These are phyloP conservation scores for Helicosporidium sp. DNA, from an alignment of 139 green algal species.

Conservation along the genomic window DNA sequence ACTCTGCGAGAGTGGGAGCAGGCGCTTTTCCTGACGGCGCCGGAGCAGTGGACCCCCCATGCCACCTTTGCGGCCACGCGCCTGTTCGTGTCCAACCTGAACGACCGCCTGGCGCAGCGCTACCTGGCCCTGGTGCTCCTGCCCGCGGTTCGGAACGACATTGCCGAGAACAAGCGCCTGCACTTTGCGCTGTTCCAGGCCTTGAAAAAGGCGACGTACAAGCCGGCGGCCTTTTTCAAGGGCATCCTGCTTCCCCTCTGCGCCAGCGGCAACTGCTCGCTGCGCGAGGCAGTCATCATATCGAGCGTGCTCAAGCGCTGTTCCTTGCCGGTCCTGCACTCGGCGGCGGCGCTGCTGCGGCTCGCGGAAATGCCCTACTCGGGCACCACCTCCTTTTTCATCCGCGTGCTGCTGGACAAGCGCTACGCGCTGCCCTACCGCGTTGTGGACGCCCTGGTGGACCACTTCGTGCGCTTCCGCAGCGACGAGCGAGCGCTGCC, in stretches of 20 bases:
- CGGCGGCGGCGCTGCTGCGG: slow-evolving; percentile 67
- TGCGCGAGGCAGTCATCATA: slow-evolving; percentile 91
- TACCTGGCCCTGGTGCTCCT: slow-evolving; percentile 91
- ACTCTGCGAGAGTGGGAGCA: slow-evolving; percentile 93
- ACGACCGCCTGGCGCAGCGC: slow-evolving; percentile 47
- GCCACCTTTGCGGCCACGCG: slow-evolving; percentile 75
- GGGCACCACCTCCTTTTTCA: slow-evolving; percentile 92
- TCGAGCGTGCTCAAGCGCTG: slow-evolving; percentile 50
- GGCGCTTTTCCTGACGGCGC: slow-evolving; percentile 77
- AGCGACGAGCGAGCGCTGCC: slow-evolving; percentile 71
- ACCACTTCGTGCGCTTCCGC: slow-evolving; percentile 61
- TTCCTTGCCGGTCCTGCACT: slow-evolving; percentile 84
- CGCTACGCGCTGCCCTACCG: slow-evolving; percentile 94
- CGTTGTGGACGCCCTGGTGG: slow-evolving; percentile 40
- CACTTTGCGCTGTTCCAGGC: slow-evolving; percentile 94
- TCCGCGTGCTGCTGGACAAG: slow-evolving; percentile 92
- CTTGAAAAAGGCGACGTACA: slow-evolving; percentile 94
- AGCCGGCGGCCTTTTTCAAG: slow-evolving; percentile 94
- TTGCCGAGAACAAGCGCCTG: slow-evolving; percentile 58
- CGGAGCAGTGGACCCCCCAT: slow-evolving; percentile 67
- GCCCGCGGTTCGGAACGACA: slow-evolving; percentile 69
- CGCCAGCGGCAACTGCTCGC: slow-evolving; percentile 49
- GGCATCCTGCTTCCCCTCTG: slow-evolving; percentile 80
- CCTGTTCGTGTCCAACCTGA: slow-evolving; percentile 94
- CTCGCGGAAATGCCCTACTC: slow-evolving; percentile 79